Base-by-base conservation (phyloP, 768 basidiomycete species). In the Phlebiopsis gigantea region DNA sequence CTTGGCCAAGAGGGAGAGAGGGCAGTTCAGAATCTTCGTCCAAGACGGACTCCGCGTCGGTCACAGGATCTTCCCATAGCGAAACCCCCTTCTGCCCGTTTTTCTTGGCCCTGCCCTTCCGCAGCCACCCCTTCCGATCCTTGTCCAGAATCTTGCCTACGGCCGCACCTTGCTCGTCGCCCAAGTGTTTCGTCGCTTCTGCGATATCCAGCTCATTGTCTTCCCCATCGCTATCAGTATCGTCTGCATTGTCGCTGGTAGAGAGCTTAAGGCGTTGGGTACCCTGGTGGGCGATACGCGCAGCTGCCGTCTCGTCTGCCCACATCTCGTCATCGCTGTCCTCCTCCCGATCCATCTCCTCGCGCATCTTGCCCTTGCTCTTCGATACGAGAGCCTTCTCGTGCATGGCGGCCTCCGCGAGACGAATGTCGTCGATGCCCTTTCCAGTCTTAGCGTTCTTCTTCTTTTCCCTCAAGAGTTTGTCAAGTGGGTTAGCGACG, bases 401-500 rank as follows among this genome's bases (percentile, higher is more conserved):
- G 4, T 22, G 34, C 3, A 53, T 49, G 15, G 57, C 48, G 5
- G 50, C 63, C 25, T 64, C 63, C 1, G 67, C 67, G 9, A 30
- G 39, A 26, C 56, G 63, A 2, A 68, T 46, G 2, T 58, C 62
- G 21, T 58, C 58, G 50, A 60, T 58, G 22, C 66, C 67, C 0
- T 51, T 61, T 0, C 67, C 66, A 2, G 52, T 57, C 39, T 59
- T 64, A 24, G 65, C 67, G 7, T 61, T 62, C 21, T 41, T 62
- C 29, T 49, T 39, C 53, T 68, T 68, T 57, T 67, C 64, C n/a
- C 61, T 59, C 4, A 68, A 57, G 4, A 68, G 75, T 1, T 71
- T 75, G 48, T 75, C 76, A 21, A 88, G 72, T 9, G 86, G 85
- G 59, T 83, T 79, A 29, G 30, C 22, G 8, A 25, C 42, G n/a